Evolutionary conservation across 2,329 filamentous ascomycete genomes (phyloP), one percentile per base, ranked within the genome.

Genomic region (Fusarium citri): DNA sequence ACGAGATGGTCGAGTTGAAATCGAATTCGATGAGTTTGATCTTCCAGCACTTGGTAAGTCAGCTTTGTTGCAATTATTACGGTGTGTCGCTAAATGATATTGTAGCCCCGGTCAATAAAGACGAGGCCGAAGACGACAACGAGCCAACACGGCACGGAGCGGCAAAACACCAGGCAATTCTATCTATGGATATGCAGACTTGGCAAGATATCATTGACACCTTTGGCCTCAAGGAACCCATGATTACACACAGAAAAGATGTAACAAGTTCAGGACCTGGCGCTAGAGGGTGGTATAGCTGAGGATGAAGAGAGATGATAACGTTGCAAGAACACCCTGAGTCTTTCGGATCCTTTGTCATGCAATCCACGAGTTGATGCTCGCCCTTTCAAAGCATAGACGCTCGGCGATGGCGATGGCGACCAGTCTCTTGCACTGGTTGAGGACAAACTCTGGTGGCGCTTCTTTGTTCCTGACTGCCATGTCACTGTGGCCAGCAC

Each of bases 181-280:
- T 98, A 77, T 91, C 92, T 15, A 88, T 99, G 66, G 94, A 98
- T 73, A 96, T 94, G 83, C 85, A 88, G 2, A 92, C 88, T 0
- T 99, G 95, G 95, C 83, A 88, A 71, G 87, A 92, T 22, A 85
- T 98, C 46, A 91, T 97, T 50, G 80, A 92, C 12, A 88, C 88
- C 0, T 97, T 94, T 75, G 83, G 91, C 26, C 93, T 98, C 70
- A 86, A 83, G n/a, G 85, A 93, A 69, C 85, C 92, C 2, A 91
- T 98, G 80, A 98, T 99, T 67, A 87, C 90, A n/a, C 92, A 97
- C 78, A 88, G 96, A 18, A 82, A 87, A 66, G 90, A 93, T 68
- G 82, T 87, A 59, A 79, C 79, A 9, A 79, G 78, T 30, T 78
- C 82, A 28, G 85, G 84, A 3, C 86, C 87, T 8, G 88, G 86